Evolutionary conservation across 164 flowering plant species (phyloP).

Genomic region (Tetracentron sinense): DNA sequence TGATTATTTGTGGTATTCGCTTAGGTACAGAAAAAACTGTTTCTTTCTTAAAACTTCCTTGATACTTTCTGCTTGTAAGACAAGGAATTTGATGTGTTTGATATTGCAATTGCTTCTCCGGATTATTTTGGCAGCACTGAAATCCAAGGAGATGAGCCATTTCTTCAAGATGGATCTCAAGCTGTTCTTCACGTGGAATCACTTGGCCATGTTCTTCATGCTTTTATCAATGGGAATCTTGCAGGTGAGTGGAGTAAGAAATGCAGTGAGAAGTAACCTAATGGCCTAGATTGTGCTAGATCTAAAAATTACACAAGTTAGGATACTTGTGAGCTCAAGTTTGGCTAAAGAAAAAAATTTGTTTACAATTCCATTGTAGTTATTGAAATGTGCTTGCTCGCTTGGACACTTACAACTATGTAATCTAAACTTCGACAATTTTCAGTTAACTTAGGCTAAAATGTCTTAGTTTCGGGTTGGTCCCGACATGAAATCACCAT

Average conservation of each 20-base stretch:
- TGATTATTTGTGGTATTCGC: conserved; percentile 96
- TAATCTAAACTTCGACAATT: too few species aligned
- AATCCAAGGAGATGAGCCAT: conserved; percentile 46
- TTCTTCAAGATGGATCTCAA: conserved; percentile 62
- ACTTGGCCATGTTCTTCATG: conserved; percentile 85
- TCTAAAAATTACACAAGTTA: neutral
- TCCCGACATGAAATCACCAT: too few species aligned
- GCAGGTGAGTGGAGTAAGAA: conserved; percentile 47
- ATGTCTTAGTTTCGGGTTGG: too few species aligned
- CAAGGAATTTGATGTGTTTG: neutral
- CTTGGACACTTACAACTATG: too few species aligned
- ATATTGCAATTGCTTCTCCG: neutral
- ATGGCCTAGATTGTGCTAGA: neutral
- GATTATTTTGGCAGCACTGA: conserved; percentile 44
- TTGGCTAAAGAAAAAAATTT: too few species aligned
- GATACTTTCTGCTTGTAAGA: neutral
- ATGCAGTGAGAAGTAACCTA: neutral
- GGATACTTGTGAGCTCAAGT: too few species aligned
- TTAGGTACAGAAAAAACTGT: conserved; percentile 46
- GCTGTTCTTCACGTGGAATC: conserved; percentile 76
- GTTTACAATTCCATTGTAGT: too few species aligned
- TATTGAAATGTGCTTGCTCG: too few species aligned
- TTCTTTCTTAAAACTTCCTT: neutral
- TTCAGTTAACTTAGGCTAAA: too few species aligned
- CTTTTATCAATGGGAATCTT: conserved; percentile 71